These are phyloP conservation scores for Candida maltosa DNA, from an alignment of 805 yeast genomes.

Conservation along the genomic window DNA sequence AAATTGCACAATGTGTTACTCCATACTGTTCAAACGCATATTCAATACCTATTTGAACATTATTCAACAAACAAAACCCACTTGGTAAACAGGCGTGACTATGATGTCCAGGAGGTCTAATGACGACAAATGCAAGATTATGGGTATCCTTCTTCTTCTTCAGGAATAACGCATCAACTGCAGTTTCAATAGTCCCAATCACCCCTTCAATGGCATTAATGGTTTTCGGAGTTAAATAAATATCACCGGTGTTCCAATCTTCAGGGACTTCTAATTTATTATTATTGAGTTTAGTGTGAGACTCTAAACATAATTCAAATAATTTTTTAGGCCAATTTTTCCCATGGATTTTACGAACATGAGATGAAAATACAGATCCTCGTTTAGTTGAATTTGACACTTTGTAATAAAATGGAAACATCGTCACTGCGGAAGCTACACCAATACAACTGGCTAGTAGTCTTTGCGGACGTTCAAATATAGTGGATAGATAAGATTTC, in stretches of 20 bases:
- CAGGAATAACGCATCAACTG: slow-evolving; percentile 46
- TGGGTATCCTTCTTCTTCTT: slow-evolving; percentile 18
- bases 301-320: slow-evolving; percentile 53
- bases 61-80: slow-evolving; percentile 79
- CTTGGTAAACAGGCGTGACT: slow-evolving; percentile 81
- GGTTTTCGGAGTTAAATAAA: slow-evolving; percentile 66
- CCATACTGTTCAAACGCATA: slow-evolving; percentile 63
- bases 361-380: slow-evolving; percentile 51
- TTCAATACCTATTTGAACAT: slow-evolving; percentile 77
- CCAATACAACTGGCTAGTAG: slow-evolving; percentile 76
- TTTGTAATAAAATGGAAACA: slow-evolving; percentile 59
- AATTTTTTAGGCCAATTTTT: slow-evolving; percentile 65
- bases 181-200: slow-evolving; percentile 70
- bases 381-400: slow-evolving; percentile 45
- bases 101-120: slow-evolving; percentile 87
- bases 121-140: slow-evolving; percentile 57
- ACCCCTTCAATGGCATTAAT: slow-evolving; percentile 73
- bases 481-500: slow-evolving; percentile 59
- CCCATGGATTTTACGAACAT: slow-evolving; percentile 72
- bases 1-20: slow-evolving; percentile 75
- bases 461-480: slow-evolving; percentile 83
- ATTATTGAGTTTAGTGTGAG: slow-evolving; percentile 49
- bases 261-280: slow-evolving; percentile 72
- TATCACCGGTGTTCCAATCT: slow-evolving; percentile 81
- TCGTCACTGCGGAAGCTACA: slow-evolving; percentile 67